A percentile compares a stretch with the other conserved stretches of the same genome.
Evolutionary conservation across 495 filamentous ascomycete genomes (phyloP).

Genomic region (Hypoxylon rickii): DNA sequence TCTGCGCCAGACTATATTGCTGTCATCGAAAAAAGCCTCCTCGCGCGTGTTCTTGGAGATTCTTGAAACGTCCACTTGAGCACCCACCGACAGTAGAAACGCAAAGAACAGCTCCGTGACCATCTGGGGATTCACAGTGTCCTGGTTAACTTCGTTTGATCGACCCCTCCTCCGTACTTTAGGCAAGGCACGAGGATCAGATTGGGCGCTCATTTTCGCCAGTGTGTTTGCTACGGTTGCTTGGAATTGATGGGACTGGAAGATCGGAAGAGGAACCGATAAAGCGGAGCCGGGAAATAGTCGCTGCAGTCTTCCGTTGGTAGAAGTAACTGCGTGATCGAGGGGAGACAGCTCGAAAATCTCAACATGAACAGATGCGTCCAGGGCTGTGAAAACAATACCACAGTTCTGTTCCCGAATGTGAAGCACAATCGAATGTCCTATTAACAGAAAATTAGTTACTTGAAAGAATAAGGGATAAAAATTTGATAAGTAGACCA

Average conservation of each 20-base stretch:
- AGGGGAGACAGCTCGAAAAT: slow-evolving; percentile 61
- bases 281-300: slow-evolving; percentile 60
- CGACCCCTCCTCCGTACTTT: slow-evolving; percentile 47
- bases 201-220: slow-evolving; percentile 48
- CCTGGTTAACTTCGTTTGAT: slow-evolving; percentile 52
- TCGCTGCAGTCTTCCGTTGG: slow-evolving; percentile 55
- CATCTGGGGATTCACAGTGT: slow-evolving; percentile 59
- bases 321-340: slow-evolving; percentile 51
- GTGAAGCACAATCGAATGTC: slow-evolving; percentile 44
- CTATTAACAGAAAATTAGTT: slow-evolving; percentile 15
- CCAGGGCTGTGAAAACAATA: slow-evolving; percentile 49
- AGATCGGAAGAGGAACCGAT: slow-evolving; percentile 35
- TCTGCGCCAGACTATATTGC: slow-evolving; percentile 55
- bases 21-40: slow-evolving; percentile 57
- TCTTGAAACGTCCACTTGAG: slow-evolving; percentile 26
- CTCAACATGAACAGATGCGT: slow-evolving; percentile 50
- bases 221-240: slow-evolving; percentile 47
- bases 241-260: slow-evolving; percentile 45
- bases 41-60: slow-evolving; percentile 66
- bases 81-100: slow-evolving; percentile 52
- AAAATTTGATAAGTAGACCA: background rate
- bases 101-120: slow-evolving; percentile 60
- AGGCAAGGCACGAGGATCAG: slow-evolving; percentile 42
- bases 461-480: background rate
- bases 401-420: slow-evolving; percentile 65